Conservation (phyloP, 1,284 basidiomycete species). For the Ganoderma meredithae region DNA sequence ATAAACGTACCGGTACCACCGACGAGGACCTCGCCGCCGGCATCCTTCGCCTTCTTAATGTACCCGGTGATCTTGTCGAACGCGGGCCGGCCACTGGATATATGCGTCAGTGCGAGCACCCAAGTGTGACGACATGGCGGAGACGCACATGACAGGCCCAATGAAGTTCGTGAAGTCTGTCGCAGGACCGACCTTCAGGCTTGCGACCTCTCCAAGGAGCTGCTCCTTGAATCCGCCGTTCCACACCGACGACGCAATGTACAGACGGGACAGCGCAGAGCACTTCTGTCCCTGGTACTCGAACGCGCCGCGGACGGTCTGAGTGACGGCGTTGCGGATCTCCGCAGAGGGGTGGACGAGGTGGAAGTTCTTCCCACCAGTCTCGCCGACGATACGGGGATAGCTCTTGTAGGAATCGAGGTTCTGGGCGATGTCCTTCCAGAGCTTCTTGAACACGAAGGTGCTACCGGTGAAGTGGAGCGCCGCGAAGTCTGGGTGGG, state of each 20-base stretch:
- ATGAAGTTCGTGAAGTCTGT: conserved; percentile 89
- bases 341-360: conserved; percentile 90
- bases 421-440: conserved; percentile 95
- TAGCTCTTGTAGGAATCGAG: conserved; percentile 88
- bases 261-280: conserved; percentile 91
- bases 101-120: conserved; percentile 1
- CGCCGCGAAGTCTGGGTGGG: conserved; percentile 84
- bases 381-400: conserved; percentile 96
- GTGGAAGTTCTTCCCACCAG: conserved; percentile 98
- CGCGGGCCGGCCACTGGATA: conserved; percentile 73
- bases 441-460: conserved; percentile 91
- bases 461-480: conserved; percentile 99
- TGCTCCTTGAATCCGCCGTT: conserved; percentile 86
- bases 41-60: conserved; percentile 88
- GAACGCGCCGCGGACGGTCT: conserved; percentile 90
- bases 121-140: not conserved
- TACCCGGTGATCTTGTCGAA: conserved; percentile 91
- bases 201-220: conserved; percentile 77
- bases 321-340: conserved; percentile 86
- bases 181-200: conserved; percentile 87
- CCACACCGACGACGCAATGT: conserved; percentile 92
- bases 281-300: conserved; percentile 99
- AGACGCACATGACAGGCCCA: conserved; percentile 91
- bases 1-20: conserved; percentile 78
- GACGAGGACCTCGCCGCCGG: conserved; percentile 87